phyloP scores from a whole-genome alignment of 2,329 filamentous ascomycete genomes.

The Septoria linicola region DNA sequence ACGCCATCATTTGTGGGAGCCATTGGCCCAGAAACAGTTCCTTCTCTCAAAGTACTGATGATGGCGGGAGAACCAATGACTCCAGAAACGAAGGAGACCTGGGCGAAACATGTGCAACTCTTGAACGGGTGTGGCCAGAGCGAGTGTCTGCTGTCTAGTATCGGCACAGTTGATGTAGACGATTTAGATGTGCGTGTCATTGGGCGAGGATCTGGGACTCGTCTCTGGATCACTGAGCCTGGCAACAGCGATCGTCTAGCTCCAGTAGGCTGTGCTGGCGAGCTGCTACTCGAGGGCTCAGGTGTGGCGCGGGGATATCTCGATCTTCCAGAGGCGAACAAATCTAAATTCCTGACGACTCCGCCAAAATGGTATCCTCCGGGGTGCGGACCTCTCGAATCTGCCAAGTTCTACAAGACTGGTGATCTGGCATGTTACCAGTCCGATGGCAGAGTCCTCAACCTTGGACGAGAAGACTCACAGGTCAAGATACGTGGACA shows the following conservation, averaged over 20 bases:
- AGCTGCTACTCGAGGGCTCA: conserved; percentile 48
- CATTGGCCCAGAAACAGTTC: too few species aligned
- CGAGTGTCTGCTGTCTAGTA: too few species aligned
- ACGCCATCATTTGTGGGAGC: too few species aligned
- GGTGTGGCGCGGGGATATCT: conserved; percentile 47
- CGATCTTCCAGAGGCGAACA: not conserved
- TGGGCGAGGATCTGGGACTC: not conserved
- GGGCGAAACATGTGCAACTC: too few species aligned
- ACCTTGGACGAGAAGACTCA: conserved; percentile 57
- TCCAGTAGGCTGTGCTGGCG: conserved; percentile 45
- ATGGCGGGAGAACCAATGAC: too few species aligned
- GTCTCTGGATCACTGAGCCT: conserved; percentile 36
- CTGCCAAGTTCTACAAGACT: conserved; percentile 51
- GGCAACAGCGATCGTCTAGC: conserved; percentile 28
- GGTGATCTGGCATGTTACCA: conserved; percentile 60
- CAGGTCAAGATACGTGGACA: conserved; percentile 68
- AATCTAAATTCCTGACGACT: not conserved
- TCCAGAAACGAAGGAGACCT: too few species aligned
- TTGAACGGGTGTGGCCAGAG: too few species aligned
- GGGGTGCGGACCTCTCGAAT: not conserved
- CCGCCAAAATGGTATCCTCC: conserved; percentile 1
- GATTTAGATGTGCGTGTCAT: not conserved
- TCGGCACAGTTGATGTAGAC: not conserved
- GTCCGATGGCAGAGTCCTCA: conserved; percentile 54
- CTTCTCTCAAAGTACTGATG: too few species aligned